These are phyloP conservation scores for Fusarium sp. DNA, from an alignment of 2,329 filamentous ascomycete genomes.

Conservation along the genomic window DNA sequence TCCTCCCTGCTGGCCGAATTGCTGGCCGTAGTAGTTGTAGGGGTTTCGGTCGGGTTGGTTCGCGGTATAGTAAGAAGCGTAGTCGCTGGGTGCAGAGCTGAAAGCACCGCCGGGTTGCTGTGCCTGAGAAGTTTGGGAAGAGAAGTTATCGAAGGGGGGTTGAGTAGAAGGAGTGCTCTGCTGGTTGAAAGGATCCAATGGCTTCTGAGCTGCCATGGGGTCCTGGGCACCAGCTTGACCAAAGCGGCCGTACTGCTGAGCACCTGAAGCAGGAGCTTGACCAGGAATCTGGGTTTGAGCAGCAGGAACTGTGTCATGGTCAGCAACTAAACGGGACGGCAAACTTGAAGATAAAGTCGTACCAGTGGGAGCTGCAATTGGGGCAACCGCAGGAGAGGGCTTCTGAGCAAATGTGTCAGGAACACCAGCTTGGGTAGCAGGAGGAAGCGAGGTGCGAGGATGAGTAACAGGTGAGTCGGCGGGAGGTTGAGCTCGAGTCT, in stretches of 20 bases:
- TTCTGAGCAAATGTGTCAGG: slow-evolving; percentile 70
- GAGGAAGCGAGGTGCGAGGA: slow-evolving; percentile 88
- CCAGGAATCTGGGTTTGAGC: slow-evolving; percentile 37
- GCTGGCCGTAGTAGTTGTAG: slow-evolving; percentile 83
- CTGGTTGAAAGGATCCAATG: slow-evolving; percentile 88
- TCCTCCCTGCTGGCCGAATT: slow-evolving; percentile 67
- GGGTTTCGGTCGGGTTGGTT: slow-evolving; percentile 78
- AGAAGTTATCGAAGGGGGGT: slow-evolving; percentile 72
- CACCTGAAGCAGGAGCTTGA: slow-evolving; percentile 67
- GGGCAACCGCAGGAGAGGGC: slow-evolving; percentile 60
- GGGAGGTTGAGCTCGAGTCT: slow-evolving; percentile 92
- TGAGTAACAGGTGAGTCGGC: slow-evolving; percentile 90
- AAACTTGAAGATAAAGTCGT: slow-evolving; percentile 25
- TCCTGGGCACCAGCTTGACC: slow-evolving; percentile 73
- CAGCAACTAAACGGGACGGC: slow-evolving; percentile 13
- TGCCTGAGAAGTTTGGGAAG: slow-evolving; percentile 70
- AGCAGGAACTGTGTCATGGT: slow-evolving; percentile 37
- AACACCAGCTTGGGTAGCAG: slow-evolving; percentile 69
- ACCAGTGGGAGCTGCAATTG: slow-evolving; percentile 54
- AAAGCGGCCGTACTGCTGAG: slow-evolving; percentile 78
- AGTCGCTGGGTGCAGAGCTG: slow-evolving; percentile 82
- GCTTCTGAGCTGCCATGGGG: slow-evolving; percentile 75
- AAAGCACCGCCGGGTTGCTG: slow-evolving; percentile 73
- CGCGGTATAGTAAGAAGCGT: slow-evolving; percentile 86
- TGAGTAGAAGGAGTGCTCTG: slow-evolving; percentile 67